Base-by-base conservation (phyloP, 2,329 filamentous ascomycete genomes). In the Penicillium concentricum region DNA sequence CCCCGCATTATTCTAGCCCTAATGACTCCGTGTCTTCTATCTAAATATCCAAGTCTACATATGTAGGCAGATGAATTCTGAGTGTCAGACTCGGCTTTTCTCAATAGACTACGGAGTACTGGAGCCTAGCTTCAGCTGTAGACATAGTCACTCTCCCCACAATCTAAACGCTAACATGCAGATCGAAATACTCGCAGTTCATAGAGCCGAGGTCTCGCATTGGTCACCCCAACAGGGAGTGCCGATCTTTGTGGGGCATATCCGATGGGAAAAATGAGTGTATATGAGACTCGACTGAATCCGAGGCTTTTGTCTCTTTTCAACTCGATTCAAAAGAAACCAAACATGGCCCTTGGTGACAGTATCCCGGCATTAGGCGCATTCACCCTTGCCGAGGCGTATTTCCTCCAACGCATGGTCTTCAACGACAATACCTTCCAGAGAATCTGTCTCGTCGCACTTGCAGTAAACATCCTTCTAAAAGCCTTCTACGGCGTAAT, bases 401-500 rank as follows among this genome's bases (percentile, higher is more conserved):
- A 66, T 42, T 38, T 71, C 28, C 54, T 74, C 15, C 67, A 72
- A 48, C 69, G 62, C 44, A 60, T 57, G 1, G 26, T 67, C 15
- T 68, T 72, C 10, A 48, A 55, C 2, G 67, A 69, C 39, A 52
- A 59, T 28, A 49, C 65, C 8, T 71, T 73, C 37, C 64, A 62
- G 20, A 61, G 57, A 1, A 46, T 72, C 15, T 52, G 60, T 8
- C 48, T 71, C 2, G 55, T 62, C 1, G 56, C 65, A 2, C 34
- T 72, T 7, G 63, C 57, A 1, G 57, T 67, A 13, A 74, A 73
- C 43, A 24, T 73, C 4, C 8, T 59, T 1, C 24, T 71, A 5
- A 57, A 65, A 22, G 47, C 52, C 8, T 37, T 73, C 18, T 84
- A 76, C 69, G 64, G 59, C 5, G 54, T 78, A 0, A 8, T 82